phyloP scores from a whole-genome alignment of 1,284 basidiomycete genomes.

The Lignosus rhinocerotis region DNA sequence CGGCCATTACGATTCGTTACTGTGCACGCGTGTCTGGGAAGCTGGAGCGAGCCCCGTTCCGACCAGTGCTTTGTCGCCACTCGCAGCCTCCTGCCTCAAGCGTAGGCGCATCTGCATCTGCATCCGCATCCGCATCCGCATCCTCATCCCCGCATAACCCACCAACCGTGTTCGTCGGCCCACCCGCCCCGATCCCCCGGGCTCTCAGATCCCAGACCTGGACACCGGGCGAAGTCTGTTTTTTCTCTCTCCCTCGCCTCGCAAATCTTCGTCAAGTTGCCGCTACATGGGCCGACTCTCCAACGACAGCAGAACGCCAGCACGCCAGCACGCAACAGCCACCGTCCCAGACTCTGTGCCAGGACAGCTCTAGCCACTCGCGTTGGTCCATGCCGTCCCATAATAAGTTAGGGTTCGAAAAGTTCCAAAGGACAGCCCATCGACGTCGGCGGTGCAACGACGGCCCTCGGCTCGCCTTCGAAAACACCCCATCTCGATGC shows the following conservation, averaged over 20 bases:
- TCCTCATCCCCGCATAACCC: constrained; percentile 3
- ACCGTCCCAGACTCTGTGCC: too few species aligned
- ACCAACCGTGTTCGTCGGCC: constrained; percentile 6
- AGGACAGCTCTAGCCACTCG: too few species aligned
- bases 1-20: background rate
- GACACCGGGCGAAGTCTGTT: background rate
- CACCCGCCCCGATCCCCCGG: constrained; percentile 3
- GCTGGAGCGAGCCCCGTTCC: background rate
- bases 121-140: background rate
- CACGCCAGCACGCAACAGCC: too few species aligned
- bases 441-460: constrained; percentile 1
- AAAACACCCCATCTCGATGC: background rate
- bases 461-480: background rate
- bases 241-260: background rate
- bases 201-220: background rate
- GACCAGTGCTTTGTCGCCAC: too few species aligned
- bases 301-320: too few species aligned
- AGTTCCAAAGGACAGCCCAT: background rate
- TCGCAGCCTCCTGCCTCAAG: background rate
- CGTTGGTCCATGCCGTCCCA: too few species aligned
- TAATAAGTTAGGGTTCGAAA: background rate
- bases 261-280: too few species aligned
- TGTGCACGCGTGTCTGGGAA: background rate
- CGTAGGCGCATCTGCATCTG: background rate
- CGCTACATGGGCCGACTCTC: too few species aligned